These are phyloP conservation scores for Thermothielavioides terrestris DNA, from an alignment of 495 filamentous ascomycete species.

Conservation along the genomic window DNA sequence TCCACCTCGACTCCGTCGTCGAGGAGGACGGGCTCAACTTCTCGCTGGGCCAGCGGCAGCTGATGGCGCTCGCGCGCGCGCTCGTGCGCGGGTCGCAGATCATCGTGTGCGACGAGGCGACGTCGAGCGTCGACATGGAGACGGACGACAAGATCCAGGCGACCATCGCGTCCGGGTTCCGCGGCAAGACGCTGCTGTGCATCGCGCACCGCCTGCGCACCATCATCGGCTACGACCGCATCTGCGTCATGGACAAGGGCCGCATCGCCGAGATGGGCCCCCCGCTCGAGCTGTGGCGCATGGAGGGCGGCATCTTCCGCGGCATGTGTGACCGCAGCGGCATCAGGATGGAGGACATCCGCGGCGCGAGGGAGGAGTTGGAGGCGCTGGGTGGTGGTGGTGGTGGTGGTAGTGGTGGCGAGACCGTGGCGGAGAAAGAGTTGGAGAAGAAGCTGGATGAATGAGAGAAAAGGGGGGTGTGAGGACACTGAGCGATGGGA, in stretches of 20 bases:
- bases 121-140: conserved; percentile 86
- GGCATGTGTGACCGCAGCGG: conserved; percentile 90
- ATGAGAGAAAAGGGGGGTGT: too few species aligned
- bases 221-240: conserved; percentile 89
- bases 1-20: conserved; percentile 77
- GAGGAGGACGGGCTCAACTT: conserved; percentile 95
- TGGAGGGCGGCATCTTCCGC: conserved; percentile 64
- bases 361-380: conserved; percentile 20
- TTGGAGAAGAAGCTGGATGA: not conserved
- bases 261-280: conserved; percentile 74
- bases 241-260: conserved; percentile 91
- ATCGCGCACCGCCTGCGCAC: conserved; percentile 92
- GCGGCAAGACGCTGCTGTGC: conserved; percentile 81
- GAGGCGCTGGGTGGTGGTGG: conserved; percentile 4
- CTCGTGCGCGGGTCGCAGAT: conserved; percentile 80
- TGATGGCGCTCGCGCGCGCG: conserved; percentile 89
- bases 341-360: conserved; percentile 68
- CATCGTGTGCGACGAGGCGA: conserved; percentile 95
- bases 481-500: too few species aligned
- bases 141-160: conserved; percentile 92
- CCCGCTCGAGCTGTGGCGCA: conserved; percentile 58
- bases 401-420: not conserved
- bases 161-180: conserved; percentile 80
- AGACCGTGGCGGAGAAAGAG: not conserved
- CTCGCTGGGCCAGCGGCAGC: conserved; percentile 89